Percentiles rank a stretch among this genome's conserved stretches.
These are phyloP conservation scores for Emmonsia crescens DNA, from an alignment of 2,329 filamentous ascomycete genomes.

Conservation along the genomic window DNA sequence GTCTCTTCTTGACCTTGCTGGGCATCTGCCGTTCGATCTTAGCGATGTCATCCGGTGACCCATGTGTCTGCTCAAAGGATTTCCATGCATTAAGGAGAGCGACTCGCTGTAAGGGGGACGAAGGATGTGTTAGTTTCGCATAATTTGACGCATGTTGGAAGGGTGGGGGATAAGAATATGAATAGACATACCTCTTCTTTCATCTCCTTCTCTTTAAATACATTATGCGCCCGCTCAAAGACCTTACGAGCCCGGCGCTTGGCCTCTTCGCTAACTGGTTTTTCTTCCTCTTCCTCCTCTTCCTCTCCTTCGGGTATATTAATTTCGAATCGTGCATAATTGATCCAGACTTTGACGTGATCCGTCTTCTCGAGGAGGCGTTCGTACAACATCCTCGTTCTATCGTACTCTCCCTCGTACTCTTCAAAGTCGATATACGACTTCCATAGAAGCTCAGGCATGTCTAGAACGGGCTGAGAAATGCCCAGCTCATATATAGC, in stretches of 20 bases:
- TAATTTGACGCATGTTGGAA: not conserved
- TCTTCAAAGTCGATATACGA: slow-evolving; percentile 98
- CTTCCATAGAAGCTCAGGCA: slow-evolving; percentile 97
- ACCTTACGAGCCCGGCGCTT: slow-evolving; percentile 71
- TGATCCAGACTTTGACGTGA: slow-evolving; percentile 98
- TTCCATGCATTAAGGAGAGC: slow-evolving; percentile 86
- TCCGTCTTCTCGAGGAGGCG: slow-evolving; percentile 87
- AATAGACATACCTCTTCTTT: slow-evolving; percentile 60
- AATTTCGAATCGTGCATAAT: slow-evolving; percentile 96
- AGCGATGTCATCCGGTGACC: slow-evolving; percentile 61
- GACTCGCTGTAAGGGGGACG: slow-evolving; percentile 47
- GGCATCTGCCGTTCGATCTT: slow-evolving; percentile 91
- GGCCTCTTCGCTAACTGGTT: slow-evolving; percentile 64
- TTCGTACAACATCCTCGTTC: slow-evolving; percentile 75
- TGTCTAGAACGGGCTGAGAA: slow-evolving; percentile 71
- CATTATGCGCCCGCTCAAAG: slow-evolving; percentile 74
- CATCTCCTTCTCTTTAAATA: slow-evolving; percentile 79
- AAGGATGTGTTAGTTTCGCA: slow-evolving; percentile 22
- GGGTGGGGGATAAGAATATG: not conserved
- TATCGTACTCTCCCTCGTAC: slow-evolving; percentile 81
- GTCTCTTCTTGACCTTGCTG: slow-evolving; percentile 78
- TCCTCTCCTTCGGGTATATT: slow-evolving; percentile 69
- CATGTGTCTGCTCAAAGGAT: slow-evolving; percentile 80
- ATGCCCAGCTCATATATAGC: slow-evolving; percentile 90
- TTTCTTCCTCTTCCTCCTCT: slow-evolving; percentile 51